These are phyloP conservation scores for Aspergillus sp. DNA, from an alignment of 2,329 filamentous ascomycete species.

Conservation along the genomic window DNA sequence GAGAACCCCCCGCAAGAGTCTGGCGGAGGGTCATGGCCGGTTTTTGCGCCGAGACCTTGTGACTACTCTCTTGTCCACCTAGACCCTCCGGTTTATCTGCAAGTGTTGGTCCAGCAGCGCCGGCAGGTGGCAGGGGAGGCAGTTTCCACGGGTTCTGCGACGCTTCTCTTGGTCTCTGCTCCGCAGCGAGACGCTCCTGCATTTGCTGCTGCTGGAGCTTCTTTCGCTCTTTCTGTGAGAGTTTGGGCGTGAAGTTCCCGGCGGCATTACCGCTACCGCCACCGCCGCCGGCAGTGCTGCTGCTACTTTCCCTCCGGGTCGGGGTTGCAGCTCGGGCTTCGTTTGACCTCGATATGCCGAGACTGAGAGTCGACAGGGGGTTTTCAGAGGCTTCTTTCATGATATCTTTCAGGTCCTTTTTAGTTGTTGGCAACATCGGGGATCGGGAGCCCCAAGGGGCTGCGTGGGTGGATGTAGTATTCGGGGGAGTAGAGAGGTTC, in stretches of 20 bases:
- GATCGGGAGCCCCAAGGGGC: slow-evolving; percentile 46
- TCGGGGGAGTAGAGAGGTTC: slow-evolving; percentile 17
- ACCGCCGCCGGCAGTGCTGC: slow-evolving; percentile 5
- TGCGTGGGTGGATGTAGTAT: slow-evolving; percentile 8
- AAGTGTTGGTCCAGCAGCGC: too few species aligned
- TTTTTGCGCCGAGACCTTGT: slow-evolving; percentile 21
- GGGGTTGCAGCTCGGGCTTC: slow-evolving; percentile 12
- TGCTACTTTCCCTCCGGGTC: slow-evolving; percentile 30
- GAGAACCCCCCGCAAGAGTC: slow-evolving; percentile 44
- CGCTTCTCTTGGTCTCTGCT: slow-evolving; percentile 28
- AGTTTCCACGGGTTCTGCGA: slow-evolving; percentile 58
- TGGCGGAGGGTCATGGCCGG: slow-evolving; percentile 55
- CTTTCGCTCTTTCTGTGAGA: slow-evolving; percentile 91
- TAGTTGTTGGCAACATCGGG: slow-evolving; percentile 49
- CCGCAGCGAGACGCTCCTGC: slow-evolving; percentile 33
- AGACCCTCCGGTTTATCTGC: slow-evolving; percentile 6
- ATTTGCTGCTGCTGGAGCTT: slow-evolving; percentile 63
- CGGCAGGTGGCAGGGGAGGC: slow-evolving; percentile 8
- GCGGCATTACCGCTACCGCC: too few species aligned
- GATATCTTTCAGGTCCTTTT: slow-evolving; percentile 68
- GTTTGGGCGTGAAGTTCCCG: slow-evolving; percentile 44
- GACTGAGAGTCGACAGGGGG: slow-evolving; percentile 46
- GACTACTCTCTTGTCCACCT: slow-evolving; percentile 6
- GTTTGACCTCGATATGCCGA: slow-evolving; percentile 36
- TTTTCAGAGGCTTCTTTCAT: slow-evolving; percentile 54